A percentile compares a stretch with the other conserved stretches of the same genome.
These are phyloP conservation scores for Fusarium virguliforme DNA, from an alignment of 2,329 filamentous ascomycete genomes.

Conservation along the genomic window DNA sequence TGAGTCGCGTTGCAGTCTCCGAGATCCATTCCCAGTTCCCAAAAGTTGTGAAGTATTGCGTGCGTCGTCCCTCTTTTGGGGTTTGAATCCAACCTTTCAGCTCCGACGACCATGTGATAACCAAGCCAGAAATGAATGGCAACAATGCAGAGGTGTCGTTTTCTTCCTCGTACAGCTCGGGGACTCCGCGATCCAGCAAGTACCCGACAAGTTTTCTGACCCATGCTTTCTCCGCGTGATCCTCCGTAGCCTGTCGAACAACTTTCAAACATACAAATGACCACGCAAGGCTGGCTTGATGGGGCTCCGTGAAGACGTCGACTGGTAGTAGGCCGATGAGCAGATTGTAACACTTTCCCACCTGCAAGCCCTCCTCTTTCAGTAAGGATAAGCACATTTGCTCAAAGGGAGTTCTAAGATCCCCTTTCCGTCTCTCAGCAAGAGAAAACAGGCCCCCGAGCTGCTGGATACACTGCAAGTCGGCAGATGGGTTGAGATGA, in stretches of 20 bases:
- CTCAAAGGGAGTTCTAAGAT: neutral
- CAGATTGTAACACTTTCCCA: neutral
- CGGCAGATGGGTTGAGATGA: neutral
- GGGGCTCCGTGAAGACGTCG: neutral
- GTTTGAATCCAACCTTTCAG: neutral
- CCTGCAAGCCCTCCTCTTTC: neutral
- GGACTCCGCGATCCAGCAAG: neutral
- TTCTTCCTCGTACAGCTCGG: neutral
- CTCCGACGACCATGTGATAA: accelerated
- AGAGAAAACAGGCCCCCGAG: neutral
- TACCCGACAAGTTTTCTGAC: neutral
- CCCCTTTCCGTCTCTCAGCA: neutral
- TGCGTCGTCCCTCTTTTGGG: neutral
- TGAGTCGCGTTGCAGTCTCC: neutral
- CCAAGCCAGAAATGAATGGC: neutral
- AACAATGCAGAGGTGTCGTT: neutral
- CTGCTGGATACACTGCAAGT: neutral
- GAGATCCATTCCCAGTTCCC: neutral
- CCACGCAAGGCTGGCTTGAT: neutral
- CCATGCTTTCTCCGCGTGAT: neutral
- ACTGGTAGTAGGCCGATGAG: neutral
- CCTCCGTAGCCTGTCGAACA: neutral
- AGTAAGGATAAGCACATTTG: neutral
- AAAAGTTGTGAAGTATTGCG: neutral
- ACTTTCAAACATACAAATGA: neutral